Percentiles rank a stretch among this genome's conserved stretches.
phyloP scores from a whole-genome alignment of 2,329 filamentous ascomycete species.

The Trichoderma sp. region DNA sequence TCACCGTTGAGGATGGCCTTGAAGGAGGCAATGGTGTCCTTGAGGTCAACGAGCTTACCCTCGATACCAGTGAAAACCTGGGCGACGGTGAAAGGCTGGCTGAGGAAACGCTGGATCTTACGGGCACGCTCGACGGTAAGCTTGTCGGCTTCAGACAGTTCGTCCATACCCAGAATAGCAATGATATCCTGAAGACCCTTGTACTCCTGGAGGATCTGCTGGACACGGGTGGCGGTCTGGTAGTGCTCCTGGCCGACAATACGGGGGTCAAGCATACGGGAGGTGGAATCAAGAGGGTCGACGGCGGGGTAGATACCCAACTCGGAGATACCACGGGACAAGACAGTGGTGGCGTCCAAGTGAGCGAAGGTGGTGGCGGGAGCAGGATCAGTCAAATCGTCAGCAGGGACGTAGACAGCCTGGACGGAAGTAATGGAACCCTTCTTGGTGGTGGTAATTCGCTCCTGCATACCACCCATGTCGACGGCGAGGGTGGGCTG shows the following conservation, averaged over 20 bases:
- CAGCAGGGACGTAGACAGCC: conserved; percentile 99
- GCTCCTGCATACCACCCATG: conserved; percentile 99
- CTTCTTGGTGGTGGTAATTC: conserved; percentile 99
- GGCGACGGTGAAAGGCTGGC: conserved; percentile 92
- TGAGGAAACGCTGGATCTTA: conserved; percentile 99
- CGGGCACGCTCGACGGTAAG: conserved; percentile 99
- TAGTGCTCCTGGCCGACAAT: conserved; percentile 98
- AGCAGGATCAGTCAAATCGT: conserved; percentile 99
- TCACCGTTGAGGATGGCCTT: conserved; percentile 95
- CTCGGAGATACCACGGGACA: conserved; percentile 99
- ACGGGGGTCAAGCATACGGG: conserved; percentile 98
- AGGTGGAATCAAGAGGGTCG: conserved; percentile 99
- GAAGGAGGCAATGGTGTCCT: conserved; percentile 97
- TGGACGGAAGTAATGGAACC: conserved; percentile 99
- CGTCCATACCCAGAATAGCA: conserved; percentile 99
- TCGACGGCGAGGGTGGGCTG: conserved; percentile 97
- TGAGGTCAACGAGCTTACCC: conserved; percentile 94
- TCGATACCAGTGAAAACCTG: conserved; percentile 88
- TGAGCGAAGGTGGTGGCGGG: conserved; percentile 99
- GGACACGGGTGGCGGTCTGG: conserved; percentile 86
- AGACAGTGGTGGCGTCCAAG: conserved; percentile 99
- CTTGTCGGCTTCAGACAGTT: conserved; percentile 98
- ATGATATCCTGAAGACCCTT: conserved; percentile 99
- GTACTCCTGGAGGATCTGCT: conserved; percentile 99
- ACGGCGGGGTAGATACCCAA: conserved; percentile 99